Evolutionary conservation across 805 yeast genomes (phyloP), one percentile per base, ranked within the genome.

Genomic region (Ogataea allantospora): DNA sequence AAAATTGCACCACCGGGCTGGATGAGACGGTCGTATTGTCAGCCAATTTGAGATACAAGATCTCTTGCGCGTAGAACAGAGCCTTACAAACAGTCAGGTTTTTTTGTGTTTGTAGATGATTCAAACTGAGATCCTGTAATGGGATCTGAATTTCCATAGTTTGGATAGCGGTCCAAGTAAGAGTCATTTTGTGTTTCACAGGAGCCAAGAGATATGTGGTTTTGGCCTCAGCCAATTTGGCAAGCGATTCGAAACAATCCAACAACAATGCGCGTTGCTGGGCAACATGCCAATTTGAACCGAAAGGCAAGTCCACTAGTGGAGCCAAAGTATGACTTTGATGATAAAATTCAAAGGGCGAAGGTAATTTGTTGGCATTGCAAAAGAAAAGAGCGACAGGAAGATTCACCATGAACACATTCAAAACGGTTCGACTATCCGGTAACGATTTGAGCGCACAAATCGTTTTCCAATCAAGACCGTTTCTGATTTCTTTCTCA

Each of bases 271-370:
- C 20, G 19, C 31, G 27, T 21, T 35, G 37, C 14, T 29, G 38
- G 4, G 34, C 48, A 47, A 27, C 33, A 17, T 30, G 31, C 42
- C 42, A 41, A 15, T 23, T 30, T 5, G 20, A 25, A 10, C 15
- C 33, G n/a, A 24, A 25, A 3, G 32, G 30, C n/a, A 31, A 15
- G 9, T 16, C 46, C 33, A 23, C 40, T 20, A 26, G 44, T 27
- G 13, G 20, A 13, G 22, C 40, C 35, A 38, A 47, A 33, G 16
- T 47, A 44, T 2, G 43, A 21, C 60, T 58, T 33, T 67, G 53
- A 10, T 57, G 52, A 36, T 58, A 57, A 31, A 59, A 57, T 3
- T 61, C 58, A 42, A 63, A 70, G 4, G 78, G 78, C 16, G 68
- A 60, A 1, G 75, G 73, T 8, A 71, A 36, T 1, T 53, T 50